Conservation (phyloP, 352 stramenopile genomes). For the Globisporangium ultimum region DNA sequence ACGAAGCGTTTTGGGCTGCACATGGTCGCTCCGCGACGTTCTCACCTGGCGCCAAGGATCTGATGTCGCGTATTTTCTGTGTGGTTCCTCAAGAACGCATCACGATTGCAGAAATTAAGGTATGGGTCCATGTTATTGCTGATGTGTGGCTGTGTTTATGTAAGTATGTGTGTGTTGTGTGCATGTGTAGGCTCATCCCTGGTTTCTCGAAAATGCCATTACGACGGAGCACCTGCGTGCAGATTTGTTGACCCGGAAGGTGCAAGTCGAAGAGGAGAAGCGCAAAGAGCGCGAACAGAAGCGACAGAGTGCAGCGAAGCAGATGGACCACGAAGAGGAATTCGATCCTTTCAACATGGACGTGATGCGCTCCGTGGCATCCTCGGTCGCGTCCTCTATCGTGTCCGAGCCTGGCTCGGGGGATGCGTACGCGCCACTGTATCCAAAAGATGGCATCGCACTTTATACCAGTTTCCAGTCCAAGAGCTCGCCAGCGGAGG, state of each 20-base stretch:
- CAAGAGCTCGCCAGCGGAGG: slow-evolving; percentile 32
- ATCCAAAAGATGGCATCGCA: slow-evolving; percentile 52
- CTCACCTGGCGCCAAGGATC: slow-evolving; percentile 63
- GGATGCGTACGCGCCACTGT: slow-evolving; percentile 42
- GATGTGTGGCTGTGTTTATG: neutral
- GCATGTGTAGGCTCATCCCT: slow-evolving; percentile 41
- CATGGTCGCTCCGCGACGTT: slow-evolving; percentile 71
- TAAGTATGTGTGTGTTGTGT: slow-evolving; percentile 1
- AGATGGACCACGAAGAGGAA: slow-evolving; percentile 34
- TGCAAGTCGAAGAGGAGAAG: slow-evolving; percentile 69
- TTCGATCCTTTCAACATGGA: slow-evolving; percentile 64
- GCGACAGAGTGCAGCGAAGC: slow-evolving; percentile 32
- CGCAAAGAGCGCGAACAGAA: slow-evolving; percentile 64
- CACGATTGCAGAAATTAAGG: slow-evolving; percentile 77
- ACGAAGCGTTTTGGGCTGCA: slow-evolving; percentile 78
- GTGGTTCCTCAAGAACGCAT: slow-evolving; percentile 72
- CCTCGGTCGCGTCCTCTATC: slow-evolving; percentile 21
- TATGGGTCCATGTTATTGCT: slow-evolving; percentile 6
- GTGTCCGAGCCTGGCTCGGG: slow-evolving; percentile 26
- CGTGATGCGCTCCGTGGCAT: slow-evolving; percentile 36
- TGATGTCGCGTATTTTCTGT: slow-evolving; percentile 70
- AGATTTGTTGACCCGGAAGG: slow-evolving; percentile 58
- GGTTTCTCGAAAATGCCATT: slow-evolving; percentile 53
- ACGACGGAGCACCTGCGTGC: slow-evolving; percentile 35
- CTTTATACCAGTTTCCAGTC: slow-evolving; percentile 81